Base-by-base conservation (phyloP, 306 rosid genomes). In the Vicia villosa region DNA sequence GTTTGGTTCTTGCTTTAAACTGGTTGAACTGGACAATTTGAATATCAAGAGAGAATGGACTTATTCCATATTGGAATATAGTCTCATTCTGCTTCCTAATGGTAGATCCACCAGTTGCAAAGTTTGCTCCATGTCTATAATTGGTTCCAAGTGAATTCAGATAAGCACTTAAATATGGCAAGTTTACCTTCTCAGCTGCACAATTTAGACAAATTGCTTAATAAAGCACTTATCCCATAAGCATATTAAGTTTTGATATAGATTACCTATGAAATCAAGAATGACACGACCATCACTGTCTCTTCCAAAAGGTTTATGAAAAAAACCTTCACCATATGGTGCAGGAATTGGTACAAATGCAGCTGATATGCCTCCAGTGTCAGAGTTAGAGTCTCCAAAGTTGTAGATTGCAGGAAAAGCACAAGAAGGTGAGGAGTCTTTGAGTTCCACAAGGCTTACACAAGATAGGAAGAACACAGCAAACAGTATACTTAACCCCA, bases 361-460 rank as follows among this genome's bases (percentile, higher is more conserved):
- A 11, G 97, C 98, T 10, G 98, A 88, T 10, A 93, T 88, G 68
- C 94, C 96, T 40, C 98, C 98, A 2, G 98, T 93, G 74, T 93
- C 98, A 10, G 98, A 93, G 57, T 93, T 93, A 1, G 98, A 93
- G 84, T 93, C 98, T 0, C 98, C 98, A 46, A 90, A 93, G 85
- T 93, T 93, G 90, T 90, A 93, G 49, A 93, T 72, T 30, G 96
- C 98, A 12, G 98, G 93, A 54, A 90, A 92, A 41, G 63, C 54
- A 70, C 98, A 92, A 47, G 82, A 16, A 12, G 79, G 68, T 22
- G 60, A 52, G 70, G 80, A 66, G 63, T 58, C 75, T 63, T 61
- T 70, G 20, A 55, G 57, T 21, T 50, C 76, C 10, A 40, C 74
- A 32, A 70, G 62, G 32, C 69, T 70, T 70, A 40, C 84, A 13